Conservation (phyloP, 768 basidiomycete species). For the Lactarius quietus region DNA sequence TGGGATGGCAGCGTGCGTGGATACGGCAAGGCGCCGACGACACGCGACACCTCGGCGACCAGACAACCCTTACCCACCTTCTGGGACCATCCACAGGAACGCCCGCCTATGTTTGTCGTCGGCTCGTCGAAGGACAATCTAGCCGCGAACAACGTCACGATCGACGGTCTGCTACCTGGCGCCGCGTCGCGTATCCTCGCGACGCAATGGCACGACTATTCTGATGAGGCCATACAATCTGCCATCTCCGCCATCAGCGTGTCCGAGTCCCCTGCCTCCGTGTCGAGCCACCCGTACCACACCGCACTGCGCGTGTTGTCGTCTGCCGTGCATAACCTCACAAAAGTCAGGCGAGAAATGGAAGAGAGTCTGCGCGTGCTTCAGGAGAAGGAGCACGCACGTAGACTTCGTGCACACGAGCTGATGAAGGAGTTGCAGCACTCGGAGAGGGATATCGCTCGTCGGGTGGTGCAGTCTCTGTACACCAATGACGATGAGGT, state of each 20-base stretch:
- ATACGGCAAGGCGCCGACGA: conserved; percentile 40
- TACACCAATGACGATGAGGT: conserved; percentile 48
- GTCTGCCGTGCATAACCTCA: conserved; percentile 56
- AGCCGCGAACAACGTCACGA: conserved; percentile 1
- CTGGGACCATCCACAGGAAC: conserved; percentile 36
- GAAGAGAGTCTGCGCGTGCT: conserved; percentile 54
- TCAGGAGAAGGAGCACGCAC: conserved; percentile 56
- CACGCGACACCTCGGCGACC: conserved; percentile 34
- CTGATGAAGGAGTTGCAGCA: conserved; percentile 53
- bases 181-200: conserved; percentile 51
- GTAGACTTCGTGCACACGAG: conserved; percentile 49
- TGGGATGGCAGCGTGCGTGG: conserved; percentile 59
- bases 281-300: conserved; percentile 56
- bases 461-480: conserved; percentile 61
- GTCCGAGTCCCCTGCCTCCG: conserved; percentile 46
- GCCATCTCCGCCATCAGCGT: conserved; percentile 50
- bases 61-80: conserved; percentile 37
- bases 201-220: conserved; percentile 73
- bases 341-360: conserved; percentile 56
- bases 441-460: conserved; percentile 65
- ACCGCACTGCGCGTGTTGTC: conserved; percentile 67
- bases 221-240: conserved; percentile 68
- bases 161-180: conserved; percentile 10
- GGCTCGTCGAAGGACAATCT: conserved; percentile 24
- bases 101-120: conserved; percentile 22